A percentile compares a stretch with the other conserved stretches of the same genome.
Evolutionary conservation across 2,329 filamentous ascomycete genomes (phyloP).

Genomic region (Rhexocercosporidium sp.): DNA sequence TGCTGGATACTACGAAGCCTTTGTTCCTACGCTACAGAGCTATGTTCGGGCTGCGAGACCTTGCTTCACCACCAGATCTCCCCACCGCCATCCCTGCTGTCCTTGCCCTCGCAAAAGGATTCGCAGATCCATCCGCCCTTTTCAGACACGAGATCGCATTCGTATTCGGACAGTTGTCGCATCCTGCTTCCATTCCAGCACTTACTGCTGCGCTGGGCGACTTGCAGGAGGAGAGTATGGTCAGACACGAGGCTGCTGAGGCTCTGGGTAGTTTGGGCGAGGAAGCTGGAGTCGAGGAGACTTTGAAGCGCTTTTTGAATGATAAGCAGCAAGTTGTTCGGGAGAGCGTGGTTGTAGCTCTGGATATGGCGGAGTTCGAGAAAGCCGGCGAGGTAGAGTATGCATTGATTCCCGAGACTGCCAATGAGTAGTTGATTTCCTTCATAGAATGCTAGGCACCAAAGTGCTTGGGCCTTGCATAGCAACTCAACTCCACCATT

Average conservation of each 20-base stretch:
- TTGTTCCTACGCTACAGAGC: constrained; percentile 94
- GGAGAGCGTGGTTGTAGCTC: constrained; percentile 91
- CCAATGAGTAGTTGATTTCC: constrained; percentile 25
- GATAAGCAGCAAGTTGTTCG: constrained; percentile 93
- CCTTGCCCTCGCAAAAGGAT: constrained; percentile 81
- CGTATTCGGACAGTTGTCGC: constrained; percentile 94
- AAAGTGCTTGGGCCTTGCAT: constrained; percentile 42
- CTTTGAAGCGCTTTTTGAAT: constrained; percentile 80
- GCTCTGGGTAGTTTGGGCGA: constrained; percentile 93
- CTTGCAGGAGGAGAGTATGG: constrained; percentile 88
- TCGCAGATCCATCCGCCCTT: constrained; percentile 84
- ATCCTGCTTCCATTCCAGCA: constrained; percentile 95
- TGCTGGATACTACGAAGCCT: constrained; percentile 79
- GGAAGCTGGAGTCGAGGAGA: constrained; percentile 90
- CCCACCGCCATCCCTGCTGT: constrained; percentile 90
- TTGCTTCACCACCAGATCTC: constrained; percentile 90
- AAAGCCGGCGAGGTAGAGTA: constrained; percentile 88
- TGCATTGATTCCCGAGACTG: constrained; percentile 78
- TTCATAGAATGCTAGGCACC: constrained; percentile 36
- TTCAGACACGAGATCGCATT: constrained; percentile 99
- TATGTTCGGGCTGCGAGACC: constrained; percentile 96
- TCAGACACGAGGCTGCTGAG: constrained; percentile 95
- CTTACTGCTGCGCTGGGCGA: constrained; percentile 80
- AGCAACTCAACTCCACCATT: constrained; percentile 27
- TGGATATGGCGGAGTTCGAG: constrained; percentile 98